Evolutionary conservation across 2,329 filamentous ascomycete genomes (phyloP).

Genomic region (Talaromyces funiculosus): DNA sequence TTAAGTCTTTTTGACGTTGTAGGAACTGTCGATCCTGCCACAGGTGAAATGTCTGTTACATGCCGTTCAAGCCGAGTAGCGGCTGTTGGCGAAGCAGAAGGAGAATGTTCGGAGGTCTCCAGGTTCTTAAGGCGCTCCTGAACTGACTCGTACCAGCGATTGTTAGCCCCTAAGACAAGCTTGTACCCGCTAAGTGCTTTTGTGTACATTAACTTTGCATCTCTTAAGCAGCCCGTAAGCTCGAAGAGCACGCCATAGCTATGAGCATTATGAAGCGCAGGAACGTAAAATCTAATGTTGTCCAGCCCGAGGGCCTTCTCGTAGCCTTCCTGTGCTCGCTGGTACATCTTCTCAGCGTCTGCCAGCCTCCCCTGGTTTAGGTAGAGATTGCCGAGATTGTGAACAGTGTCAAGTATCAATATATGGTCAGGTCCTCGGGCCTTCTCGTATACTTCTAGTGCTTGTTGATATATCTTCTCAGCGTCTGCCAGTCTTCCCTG

Average conservation of each 20-base stretch:
- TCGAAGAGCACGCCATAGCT: slow-evolving; percentile 3
- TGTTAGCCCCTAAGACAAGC: slow-evolving; percentile 8
- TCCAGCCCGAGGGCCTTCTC: not conserved
- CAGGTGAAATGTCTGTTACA: slow-evolving; percentile 4
- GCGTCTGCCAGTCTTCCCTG: not conserved
- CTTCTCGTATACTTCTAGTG: not conserved
- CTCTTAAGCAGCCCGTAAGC: slow-evolving; percentile 1
- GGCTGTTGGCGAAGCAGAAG: not conserved
- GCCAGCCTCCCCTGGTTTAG: not conserved
- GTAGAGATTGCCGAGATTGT: not conserved
- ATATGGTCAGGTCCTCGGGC: not conserved
- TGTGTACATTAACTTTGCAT: slow-evolving; percentile 9
- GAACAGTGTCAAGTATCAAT: not conserved
- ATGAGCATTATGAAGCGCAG: slow-evolving; percentile 5
- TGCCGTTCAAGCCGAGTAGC: not conserved
- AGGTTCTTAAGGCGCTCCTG: slow-evolving; percentile 6
- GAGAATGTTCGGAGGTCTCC: slow-evolving; percentile 1
- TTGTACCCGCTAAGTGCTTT: slow-evolving; percentile 6
- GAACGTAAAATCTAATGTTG: not conserved
- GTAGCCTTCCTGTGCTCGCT: not conserved
- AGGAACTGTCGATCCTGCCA: not conserved
- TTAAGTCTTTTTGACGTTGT: slow-evolving; percentile 1
- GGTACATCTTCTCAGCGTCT: slow-evolving; percentile 2
- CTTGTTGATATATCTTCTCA: slow-evolving; percentile 1
- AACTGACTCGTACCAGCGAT: not conserved